Evolutionary conservation across 1,284 basidiomycete genomes (phyloP).

Genomic region (Athelia psychrophila): DNA sequence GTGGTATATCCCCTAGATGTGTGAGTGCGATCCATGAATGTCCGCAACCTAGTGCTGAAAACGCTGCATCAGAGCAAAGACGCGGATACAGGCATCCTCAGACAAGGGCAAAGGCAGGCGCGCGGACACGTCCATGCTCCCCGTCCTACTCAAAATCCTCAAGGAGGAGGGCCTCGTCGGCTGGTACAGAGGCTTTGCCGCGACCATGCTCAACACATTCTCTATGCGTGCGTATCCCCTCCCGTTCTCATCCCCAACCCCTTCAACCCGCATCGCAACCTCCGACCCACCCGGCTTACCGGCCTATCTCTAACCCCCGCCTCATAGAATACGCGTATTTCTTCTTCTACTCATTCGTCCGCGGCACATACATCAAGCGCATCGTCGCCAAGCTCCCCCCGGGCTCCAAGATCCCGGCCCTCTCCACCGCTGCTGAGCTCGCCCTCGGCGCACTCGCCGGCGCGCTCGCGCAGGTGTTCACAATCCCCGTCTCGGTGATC

Average conservation of each 20-base stretch:
- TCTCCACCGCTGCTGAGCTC: constrained; percentile 84
- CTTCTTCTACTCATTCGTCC: constrained; percentile 96
- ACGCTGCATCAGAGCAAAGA: constrained; percentile 73
- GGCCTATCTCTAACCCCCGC: background rate
- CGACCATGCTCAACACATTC: constrained; percentile 99
- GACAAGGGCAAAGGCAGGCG: constrained; percentile 46
- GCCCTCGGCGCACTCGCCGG: constrained; percentile 90
- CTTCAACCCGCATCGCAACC: too few relatives aligned
- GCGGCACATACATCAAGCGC: constrained; percentile 78
- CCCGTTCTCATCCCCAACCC: constrained; percentile 3
- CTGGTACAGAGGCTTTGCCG: constrained; percentile 91
- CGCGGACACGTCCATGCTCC: constrained; percentile 58
- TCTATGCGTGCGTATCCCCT: constrained; percentile 75
- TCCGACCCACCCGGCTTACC: too few relatives aligned
- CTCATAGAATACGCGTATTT: constrained; percentile 98
- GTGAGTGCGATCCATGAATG: constrained; percentile 45
- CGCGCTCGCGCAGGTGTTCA: constrained; percentile 95
- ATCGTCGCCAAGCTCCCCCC: constrained; percentile 51
- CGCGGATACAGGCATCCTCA: constrained; percentile 83
- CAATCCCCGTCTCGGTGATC: constrained; percentile 96
- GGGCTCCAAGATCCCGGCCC: constrained; percentile 53
- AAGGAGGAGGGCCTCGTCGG: constrained; percentile 79
- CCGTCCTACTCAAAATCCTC: constrained; percentile 69
- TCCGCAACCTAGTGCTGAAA: constrained; percentile 1
- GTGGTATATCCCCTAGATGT: constrained; percentile 95